A percentile compares a stretch with the other conserved stretches of the same genome.
phyloP scores from a whole-genome alignment of 2,329 filamentous ascomycete species.

The Trichophyton equinum region DNA sequence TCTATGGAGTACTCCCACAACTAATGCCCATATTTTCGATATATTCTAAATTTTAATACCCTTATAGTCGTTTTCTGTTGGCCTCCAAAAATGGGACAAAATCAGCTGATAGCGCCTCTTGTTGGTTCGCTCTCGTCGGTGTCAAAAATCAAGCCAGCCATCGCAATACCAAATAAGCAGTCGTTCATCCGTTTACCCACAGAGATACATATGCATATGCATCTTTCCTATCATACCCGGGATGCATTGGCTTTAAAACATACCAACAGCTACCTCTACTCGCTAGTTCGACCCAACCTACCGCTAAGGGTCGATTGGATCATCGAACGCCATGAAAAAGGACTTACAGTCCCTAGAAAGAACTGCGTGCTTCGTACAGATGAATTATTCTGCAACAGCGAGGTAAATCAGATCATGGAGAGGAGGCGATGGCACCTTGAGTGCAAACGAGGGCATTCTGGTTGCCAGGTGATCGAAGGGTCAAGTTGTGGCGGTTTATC shows the following conservation, averaged over 20 bases:
- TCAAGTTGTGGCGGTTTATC: constrained; percentile 12
- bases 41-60: not conserved
- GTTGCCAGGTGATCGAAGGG: constrained; percentile 30
- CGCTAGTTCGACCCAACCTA: constrained; percentile 53
- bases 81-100: not conserved
- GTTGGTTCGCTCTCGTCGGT: not conserved
- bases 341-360: constrained; percentile 52
- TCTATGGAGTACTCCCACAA: not conserved
- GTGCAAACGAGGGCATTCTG: constrained; percentile 21
- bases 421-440: constrained; percentile 30
- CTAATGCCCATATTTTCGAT: not conserved
- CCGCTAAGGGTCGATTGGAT: constrained; percentile 57
- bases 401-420: constrained; percentile 32
- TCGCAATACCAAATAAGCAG: not conserved
- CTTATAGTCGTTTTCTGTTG: not conserved
- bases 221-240: constrained; percentile 49
- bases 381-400: constrained; percentile 30
- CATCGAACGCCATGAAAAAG: constrained; percentile 48
- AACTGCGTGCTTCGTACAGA: constrained; percentile 33
- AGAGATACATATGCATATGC: constrained; percentile 56
- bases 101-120: not conserved
- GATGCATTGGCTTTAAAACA: constrained; percentile 61
- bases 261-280: constrained; percentile 50
- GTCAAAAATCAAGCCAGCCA: not conserved
- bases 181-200: constrained; percentile 44